Conservation (phyloP, 2,329 filamentous ascomycete genomes). For the Penicillium verrucosum region DNA sequence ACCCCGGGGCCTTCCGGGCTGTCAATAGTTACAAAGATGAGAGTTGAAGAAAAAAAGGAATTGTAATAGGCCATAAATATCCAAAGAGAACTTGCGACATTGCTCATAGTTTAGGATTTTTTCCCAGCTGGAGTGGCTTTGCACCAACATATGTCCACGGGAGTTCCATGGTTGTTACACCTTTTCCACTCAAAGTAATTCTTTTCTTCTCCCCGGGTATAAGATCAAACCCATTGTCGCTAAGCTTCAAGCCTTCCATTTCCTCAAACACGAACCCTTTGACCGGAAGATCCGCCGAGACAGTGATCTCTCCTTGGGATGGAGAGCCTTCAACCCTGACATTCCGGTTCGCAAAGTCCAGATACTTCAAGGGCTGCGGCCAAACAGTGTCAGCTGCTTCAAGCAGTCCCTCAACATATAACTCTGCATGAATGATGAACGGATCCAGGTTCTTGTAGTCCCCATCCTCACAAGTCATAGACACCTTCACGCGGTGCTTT, state of each 20-base stretch:
- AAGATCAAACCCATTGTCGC: not conserved
- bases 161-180: not conserved
- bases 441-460: not conserved
- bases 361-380: not conserved
- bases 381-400: not conserved
- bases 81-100: not conserved
- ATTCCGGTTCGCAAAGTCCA: not conserved
- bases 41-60: no score
- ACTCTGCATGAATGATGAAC: not conserved
- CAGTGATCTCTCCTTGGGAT: not conserved
- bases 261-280: not conserved
- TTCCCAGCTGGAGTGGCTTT: not conserved
- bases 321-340: not conserved
- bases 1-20: no score
- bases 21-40: no score
- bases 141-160: not conserved
- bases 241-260: not conserved
- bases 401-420: not conserved
- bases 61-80: not conserved
- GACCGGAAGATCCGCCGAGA: not conserved
- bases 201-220: not conserved
- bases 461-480: not conserved
- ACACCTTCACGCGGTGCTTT: not conserved
- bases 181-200: not conserved
- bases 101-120: not conserved